Conservation (phyloP, 2,329 filamentous ascomycete genomes). For the Acarospora socialis region DNA sequence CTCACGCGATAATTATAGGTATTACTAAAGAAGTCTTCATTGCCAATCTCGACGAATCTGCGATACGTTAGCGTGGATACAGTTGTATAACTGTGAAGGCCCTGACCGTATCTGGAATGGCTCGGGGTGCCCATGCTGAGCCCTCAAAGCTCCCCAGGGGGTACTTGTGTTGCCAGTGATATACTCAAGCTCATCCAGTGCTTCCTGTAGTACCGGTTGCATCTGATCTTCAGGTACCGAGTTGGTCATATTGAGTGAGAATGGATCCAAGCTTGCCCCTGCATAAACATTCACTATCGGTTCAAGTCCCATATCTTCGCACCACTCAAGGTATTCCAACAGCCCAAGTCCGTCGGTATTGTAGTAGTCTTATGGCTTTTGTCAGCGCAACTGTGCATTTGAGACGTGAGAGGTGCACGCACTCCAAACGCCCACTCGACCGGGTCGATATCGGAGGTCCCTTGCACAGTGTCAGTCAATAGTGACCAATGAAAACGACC, state of each 20-base stretch:
- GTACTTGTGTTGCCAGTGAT: conserved; percentile 17
- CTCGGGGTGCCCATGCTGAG: conserved; percentile 44
- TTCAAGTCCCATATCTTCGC: conserved; percentile 31
- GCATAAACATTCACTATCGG: conserved; percentile 30
- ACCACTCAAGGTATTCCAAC: conserved; percentile 35
- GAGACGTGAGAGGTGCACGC: too few relatives aligned
- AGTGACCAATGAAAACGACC: too few relatives aligned
- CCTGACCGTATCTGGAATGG: conserved; percentile 50
- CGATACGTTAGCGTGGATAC: too few relatives aligned
- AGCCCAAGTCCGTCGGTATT: conserved; percentile 32
- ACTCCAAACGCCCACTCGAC: conserved; percentile 33
- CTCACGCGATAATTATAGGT: conserved; percentile 2
- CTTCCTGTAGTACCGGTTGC: conserved; percentile 24
- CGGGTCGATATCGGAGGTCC: conserved; percentile 33
- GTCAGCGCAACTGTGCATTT: too few relatives aligned
- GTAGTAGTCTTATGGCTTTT: too few relatives aligned
- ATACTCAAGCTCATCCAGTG: conserved; percentile 20
- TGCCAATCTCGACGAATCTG: conserved; percentile 51
- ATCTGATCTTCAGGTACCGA: conserved; percentile 22
- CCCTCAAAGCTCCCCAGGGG: conserved; percentile 33
- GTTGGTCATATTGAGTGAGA: conserved; percentile 26
- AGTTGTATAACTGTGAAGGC: too few relatives aligned
- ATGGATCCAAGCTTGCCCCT: too few relatives aligned
- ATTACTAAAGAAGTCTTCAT: conserved; percentile 49
- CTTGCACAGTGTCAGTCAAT: too few relatives aligned